phyloP scores from a whole-genome alignment of 805 yeast species.

The Candida boidinii region DNA sequence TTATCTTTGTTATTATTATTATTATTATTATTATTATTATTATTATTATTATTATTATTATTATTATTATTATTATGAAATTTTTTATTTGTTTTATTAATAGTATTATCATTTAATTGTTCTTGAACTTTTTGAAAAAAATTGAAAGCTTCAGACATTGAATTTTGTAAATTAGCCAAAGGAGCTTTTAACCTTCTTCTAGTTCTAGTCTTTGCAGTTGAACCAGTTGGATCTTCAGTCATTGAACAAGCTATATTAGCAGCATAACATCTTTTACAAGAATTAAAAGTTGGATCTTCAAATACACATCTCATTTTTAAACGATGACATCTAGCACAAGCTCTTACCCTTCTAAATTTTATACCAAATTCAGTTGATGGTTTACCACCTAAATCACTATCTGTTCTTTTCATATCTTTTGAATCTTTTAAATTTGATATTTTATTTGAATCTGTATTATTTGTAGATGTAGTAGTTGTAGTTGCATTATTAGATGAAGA shows the following conservation, averaged over 20 bases:
- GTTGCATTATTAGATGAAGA: no score
- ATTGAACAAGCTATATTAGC: slow-evolving; percentile 38
- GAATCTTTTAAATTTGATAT: no score
- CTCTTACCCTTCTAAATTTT: slow-evolving; percentile 38
- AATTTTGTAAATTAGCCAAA: slow-evolving; percentile 16
- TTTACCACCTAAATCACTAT: no score
- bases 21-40: slow-evolving; percentile 6
- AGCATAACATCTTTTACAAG: slow-evolving; percentile 38
- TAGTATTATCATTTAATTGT: slow-evolving; percentile 5
- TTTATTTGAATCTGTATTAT: no score
- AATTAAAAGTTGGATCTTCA: slow-evolving; percentile 32
- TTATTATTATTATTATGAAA: slow-evolving; percentile 5
- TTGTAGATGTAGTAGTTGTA: no score
- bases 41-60: slow-evolving; percentile 5
- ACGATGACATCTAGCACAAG: slow-evolving; percentile 49
- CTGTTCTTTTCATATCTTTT: no score
- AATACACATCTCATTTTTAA: slow-evolving; percentile 44
- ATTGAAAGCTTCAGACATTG: slow-evolving; percentile 18
- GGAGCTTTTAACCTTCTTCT: slow-evolving; percentile 20
- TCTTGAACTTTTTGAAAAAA: slow-evolving; percentile 16
- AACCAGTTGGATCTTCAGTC: slow-evolving; percentile 41
- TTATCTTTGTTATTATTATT: slow-evolving; percentile 5
- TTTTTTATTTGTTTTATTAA: slow-evolving; percentile 2
- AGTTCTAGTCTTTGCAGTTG: slow-evolving; percentile 29
- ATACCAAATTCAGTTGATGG: slow-evolving; percentile 26